Percentiles rank a stretch among this genome's conserved stretches.
These are phyloP conservation scores for Phytophthora kernoviae DNA, from an alignment of 352 stramenopile genomes.

Conservation along the genomic window DNA sequence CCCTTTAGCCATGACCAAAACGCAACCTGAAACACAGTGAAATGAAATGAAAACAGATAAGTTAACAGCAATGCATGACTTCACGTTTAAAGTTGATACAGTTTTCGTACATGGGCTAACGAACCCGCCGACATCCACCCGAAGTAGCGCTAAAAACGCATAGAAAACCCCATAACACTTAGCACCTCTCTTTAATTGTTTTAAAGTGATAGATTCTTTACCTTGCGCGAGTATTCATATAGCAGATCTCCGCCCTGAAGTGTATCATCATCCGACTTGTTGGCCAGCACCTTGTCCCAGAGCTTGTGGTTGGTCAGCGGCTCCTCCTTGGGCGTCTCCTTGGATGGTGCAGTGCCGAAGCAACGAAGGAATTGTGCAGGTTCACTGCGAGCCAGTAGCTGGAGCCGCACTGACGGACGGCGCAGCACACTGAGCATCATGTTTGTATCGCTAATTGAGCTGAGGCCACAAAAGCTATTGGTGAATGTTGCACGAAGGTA, in stretches of 20 bases:
- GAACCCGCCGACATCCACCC: constrained; percentile 79
- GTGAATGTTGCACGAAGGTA: background rate
- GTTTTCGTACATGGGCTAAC: constrained; percentile 62
- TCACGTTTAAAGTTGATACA: background rate
- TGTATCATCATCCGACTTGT: constrained; percentile 57
- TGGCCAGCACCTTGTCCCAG: constrained; percentile 69
- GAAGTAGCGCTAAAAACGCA: constrained; percentile 69
- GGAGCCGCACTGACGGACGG: constrained; percentile 28
- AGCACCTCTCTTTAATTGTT: too few species aligned
- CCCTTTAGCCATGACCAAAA: constrained; percentile 91
- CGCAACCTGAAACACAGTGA: constrained; percentile 55
- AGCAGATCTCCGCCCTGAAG: constrained; percentile 70
- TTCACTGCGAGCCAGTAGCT: constrained; percentile 11
- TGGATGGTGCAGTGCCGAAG: constrained; percentile 37
- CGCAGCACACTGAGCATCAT: constrained; percentile 37
- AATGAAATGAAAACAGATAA: constrained; percentile 4
- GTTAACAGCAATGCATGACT: background rate
- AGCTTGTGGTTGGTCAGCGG: constrained; percentile 73
- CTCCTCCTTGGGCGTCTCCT: constrained; percentile 37
- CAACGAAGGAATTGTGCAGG: constrained; percentile 18
- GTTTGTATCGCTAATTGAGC: constrained; percentile 4
- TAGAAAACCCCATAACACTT: too few species aligned
- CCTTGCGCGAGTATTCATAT: constrained; percentile 87
- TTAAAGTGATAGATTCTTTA: constrained; percentile 21
- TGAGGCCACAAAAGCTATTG: constrained; percentile 11